Percentiles rank a stretch among this genome's conserved stretches.
These are phyloP conservation scores for Actinidia arguta DNA, from an alignment of 179 eudicot genomes.

Conservation along the genomic window DNA sequence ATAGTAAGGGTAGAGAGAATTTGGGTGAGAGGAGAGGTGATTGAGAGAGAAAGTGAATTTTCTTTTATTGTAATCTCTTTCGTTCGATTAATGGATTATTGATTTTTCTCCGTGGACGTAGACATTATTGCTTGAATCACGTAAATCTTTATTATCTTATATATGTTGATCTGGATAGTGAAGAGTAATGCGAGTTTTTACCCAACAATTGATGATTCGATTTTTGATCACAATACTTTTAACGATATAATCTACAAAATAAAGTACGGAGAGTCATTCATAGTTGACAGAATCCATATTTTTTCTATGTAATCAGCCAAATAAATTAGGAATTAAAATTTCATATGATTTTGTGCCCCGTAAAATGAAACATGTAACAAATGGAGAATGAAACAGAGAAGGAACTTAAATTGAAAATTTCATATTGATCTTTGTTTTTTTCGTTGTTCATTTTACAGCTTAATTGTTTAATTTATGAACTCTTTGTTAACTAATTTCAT, in stretches of 20 bases:
- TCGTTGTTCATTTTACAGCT: neutral
- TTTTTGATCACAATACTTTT: too few species aligned
- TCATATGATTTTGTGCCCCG: neutral
- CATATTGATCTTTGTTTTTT: conserved; percentile 1
- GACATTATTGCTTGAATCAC: too few species aligned
- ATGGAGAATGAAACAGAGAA: neutral
- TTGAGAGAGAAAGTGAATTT: too few species aligned
- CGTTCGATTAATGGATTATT: too few species aligned
- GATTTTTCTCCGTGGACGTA: too few species aligned
- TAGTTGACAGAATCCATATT: neutral
- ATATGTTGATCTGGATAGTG: too few species aligned
- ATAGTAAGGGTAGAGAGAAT: too few species aligned
- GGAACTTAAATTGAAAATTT: neutral
- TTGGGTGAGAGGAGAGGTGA: too few species aligned
- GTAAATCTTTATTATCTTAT: too few species aligned
- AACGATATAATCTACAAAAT: neutral
- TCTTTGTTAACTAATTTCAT: neutral
- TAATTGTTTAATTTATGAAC: neutral
- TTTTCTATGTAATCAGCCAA: neutral
- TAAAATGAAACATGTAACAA: neutral
- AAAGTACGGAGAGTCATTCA: neutral
- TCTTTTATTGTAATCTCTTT: too few species aligned
- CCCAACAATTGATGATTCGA: too few species aligned
- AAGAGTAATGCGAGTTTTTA: too few species aligned
- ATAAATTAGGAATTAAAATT: neutral